Base-by-base conservation (phyloP, 768 basidiomycete genomes). In the Hebeloma cylindrosporum region DNA sequence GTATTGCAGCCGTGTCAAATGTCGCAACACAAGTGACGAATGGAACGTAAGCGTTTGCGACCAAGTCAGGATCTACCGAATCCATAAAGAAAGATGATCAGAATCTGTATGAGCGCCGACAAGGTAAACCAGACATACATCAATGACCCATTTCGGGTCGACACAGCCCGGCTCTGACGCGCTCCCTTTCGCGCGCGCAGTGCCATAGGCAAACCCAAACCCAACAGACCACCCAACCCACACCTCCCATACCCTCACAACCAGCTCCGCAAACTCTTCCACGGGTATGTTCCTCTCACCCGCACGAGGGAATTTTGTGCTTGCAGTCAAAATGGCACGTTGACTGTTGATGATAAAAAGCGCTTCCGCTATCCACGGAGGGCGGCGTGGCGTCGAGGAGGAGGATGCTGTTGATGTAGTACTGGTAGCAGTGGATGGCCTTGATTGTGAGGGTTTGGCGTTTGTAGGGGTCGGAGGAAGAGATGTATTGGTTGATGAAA, bases 11-110 rank as follows among this genome's bases (percentile, higher is more conserved):
- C 86, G 81, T 21, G 82, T 80, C 74, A 97, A 83, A 63, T 96
- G 89, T 1, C 94, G 83, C 43, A 90, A 78, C 6, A 97, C 70
- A 7, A 83, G 79, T 48, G 85, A 86, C 0, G 90, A 94, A 59
- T 96, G 93, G 73, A 97, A 96, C 0, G 95, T 98, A 16, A 93
- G 77, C 16, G 85, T 82, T 7, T 92, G 93, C 1, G 92, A 87
- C 92, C 92, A 93, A 88, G 92, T 95, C 2, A 97, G 75, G 16
- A 92, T 78, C 88, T 89, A 61, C 25, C n/a, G n/a, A n/a, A n/a
- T n/a, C n/a, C 23, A 28, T 49, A 16, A 38, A 33, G 30, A 44
- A 36, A 46, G 23, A 41, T 21, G 22, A 16, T 22, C 18, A n/a
- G 28, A 20, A 42, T n/a, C 8, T 27, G 20, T 35, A n/a, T 22